phyloP scores from a whole-genome alignment of 257 asterid species.

The Solanum sparsipilum region DNA sequence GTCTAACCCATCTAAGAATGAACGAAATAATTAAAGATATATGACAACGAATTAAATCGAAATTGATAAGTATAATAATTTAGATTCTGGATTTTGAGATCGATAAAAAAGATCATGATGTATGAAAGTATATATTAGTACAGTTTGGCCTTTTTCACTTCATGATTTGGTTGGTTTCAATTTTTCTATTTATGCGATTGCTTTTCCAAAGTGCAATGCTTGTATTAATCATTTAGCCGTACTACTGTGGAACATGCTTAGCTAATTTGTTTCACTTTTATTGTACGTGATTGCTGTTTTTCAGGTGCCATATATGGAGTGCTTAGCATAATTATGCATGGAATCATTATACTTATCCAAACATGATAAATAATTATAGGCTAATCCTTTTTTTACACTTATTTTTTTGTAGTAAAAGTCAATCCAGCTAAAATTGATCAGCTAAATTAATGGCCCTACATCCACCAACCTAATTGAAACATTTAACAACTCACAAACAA shows the following conservation, averaged over 20 bases:
- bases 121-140: background rate
- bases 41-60: too few species aligned
- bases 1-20: background rate
- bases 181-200: too few species aligned
- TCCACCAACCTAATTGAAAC: background rate
- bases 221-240: background rate
- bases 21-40: too few species aligned
- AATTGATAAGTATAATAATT: background rate
- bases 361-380: background rate
- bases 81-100: background rate
- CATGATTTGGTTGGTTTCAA: background rate
- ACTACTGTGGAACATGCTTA: background rate
- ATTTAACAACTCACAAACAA: background rate
- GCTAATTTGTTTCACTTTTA: background rate
- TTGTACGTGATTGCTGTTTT: background rate
- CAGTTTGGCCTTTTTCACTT: background rate
- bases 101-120: background rate
- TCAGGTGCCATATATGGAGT: background rate
- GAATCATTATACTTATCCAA: background rate
- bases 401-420: background rate
- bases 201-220: background rate
- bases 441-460: background rate
- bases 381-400: background rate
- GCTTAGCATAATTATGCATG: background rate
- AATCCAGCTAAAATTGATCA: background rate